Base-by-base conservation (phyloP, 495 filamentous ascomycete species). In the Friedmanniomyces endolithicus region DNA sequence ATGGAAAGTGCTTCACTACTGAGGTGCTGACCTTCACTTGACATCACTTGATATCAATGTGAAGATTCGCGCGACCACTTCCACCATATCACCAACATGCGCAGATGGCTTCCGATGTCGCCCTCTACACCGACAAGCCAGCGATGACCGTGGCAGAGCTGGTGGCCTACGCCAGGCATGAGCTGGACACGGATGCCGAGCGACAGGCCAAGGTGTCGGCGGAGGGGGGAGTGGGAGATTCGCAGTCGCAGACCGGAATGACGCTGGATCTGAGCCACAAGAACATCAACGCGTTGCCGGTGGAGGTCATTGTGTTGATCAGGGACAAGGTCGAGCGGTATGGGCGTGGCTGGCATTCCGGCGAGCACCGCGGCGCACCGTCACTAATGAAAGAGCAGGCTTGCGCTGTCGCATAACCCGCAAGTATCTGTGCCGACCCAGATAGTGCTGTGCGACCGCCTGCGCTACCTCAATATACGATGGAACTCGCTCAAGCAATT, bases 391-490 rank as follows among this genome's bases (percentile, higher is more conserved):
- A 52, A 53, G 24, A 53, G 20, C 64, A 95, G 89, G 62, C 78
- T 95, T 46, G 90, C 89, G 19, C 72, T 95, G 47, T 89, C 89
- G 16, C 87, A 95, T 70, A 98, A 98, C 67, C 82, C 83, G 48
- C 71, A 95, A 19, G 76, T 82, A 33, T 79, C 82, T 33, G 82
- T 98, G 50, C 87, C 90, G 0, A 72, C 79, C 31, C 80, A 85
- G 31, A 88, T 98, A 60, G 77, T 84, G n/a, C 83, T 87, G 62
- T 94, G 92, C 68, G 84, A 78, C 31, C 85, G 86, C 52, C 76
- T 98, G 45, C 87, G 87, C 39, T 98, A 98, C 65, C 81, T 98
- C n/a, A 98, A 98, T 63, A 83, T 95, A 49, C 76, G 90, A 58
- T 82, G 82, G 45, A 98, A 98, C 65, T 75, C 79, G 52, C 86